phyloP scores from a whole-genome alignment of 2,329 filamentous ascomycete genomes.

The Penicillium sclerotigenum region DNA sequence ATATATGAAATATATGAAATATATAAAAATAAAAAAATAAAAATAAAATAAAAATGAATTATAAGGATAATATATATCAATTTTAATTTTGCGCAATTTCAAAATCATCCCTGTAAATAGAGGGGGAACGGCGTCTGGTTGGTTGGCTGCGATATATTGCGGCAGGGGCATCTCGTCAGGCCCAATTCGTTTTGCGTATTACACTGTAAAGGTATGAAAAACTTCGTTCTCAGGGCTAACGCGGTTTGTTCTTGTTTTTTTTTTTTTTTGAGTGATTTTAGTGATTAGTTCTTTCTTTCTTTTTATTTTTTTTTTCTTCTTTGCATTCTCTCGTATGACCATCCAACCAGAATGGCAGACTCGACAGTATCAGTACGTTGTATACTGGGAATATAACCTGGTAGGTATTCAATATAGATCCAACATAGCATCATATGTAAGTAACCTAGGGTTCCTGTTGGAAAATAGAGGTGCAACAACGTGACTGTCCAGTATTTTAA shows the following conservation, averaged over 20 bases:
- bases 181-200: slow-evolving; percentile 18
- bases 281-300: background rate
- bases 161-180: slow-evolving; percentile 28
- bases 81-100: slow-evolving; percentile 7
- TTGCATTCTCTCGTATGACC: background rate
- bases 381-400: background rate
- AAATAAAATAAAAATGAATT: slow-evolving; percentile 16
- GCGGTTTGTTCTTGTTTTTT: background rate
- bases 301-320: background rate
- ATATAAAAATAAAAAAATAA: background rate
- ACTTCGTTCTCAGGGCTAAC: background rate
- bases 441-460: background rate
- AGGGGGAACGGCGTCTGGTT: slow-evolving; percentile 29
- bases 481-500: background rate
- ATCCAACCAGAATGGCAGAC: background rate
- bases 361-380: background rate
- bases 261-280: background rate
- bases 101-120: slow-evolving; percentile 23
- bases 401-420: background rate
- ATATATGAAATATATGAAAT: slow-evolving; percentile 17
- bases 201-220: slow-evolving; percentile 19
- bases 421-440: background rate
- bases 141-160: slow-evolving; percentile 30
- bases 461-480: background rate
- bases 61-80: slow-evolving; percentile 1